These are phyloP conservation scores for Pseudohalonectria lignicola DNA, from an alignment of 2,329 filamentous ascomycete genomes.

Conservation along the genomic window DNA sequence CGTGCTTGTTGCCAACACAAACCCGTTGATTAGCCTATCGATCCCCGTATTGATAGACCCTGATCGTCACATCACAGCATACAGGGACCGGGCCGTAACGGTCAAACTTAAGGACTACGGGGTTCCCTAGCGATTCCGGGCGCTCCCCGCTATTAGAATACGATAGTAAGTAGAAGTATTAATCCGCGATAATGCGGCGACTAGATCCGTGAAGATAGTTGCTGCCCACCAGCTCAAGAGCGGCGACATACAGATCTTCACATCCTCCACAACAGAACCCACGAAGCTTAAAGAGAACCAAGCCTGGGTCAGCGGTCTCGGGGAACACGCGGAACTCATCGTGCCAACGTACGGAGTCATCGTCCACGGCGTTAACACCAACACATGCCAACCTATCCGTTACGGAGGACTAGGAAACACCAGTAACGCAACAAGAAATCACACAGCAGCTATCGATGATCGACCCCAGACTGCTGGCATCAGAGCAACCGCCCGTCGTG, in stretches of 20 bases:
- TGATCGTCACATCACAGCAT: too few relatives aligned
- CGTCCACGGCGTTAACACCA: background rate
- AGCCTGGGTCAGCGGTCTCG: background rate
- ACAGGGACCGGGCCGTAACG: constrained; percentile 11
- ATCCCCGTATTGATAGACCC: too few relatives aligned
- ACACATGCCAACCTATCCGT: background rate
- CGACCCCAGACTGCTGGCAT: background rate
- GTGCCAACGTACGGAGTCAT: background rate
- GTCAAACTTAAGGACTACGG: constrained; percentile 12
- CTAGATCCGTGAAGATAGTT: constrained; percentile 11
- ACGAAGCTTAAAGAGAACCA: background rate
- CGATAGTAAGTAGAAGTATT: constrained; percentile 10
- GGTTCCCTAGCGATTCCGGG: constrained; percentile 8
- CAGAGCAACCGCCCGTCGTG: background rate
- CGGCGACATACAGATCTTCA: constrained; percentile 13
- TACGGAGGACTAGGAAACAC: background rate
- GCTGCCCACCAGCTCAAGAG: constrained; percentile 13
- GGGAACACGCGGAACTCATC: background rate
- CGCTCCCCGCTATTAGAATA: constrained; percentile 5
- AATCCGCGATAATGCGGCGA: constrained; percentile 9
- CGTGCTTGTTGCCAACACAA: too few relatives aligned
- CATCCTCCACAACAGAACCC: background rate
- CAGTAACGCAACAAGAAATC: background rate
- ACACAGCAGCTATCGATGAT: background rate
- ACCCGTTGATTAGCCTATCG: too few relatives aligned